A percentile compares a stretch with the other conserved stretches of the same genome.
These are phyloP conservation scores for Ettlia oleoabundans DNA, from an alignment of 139 green algal genomes.

Conservation along the genomic window DNA sequence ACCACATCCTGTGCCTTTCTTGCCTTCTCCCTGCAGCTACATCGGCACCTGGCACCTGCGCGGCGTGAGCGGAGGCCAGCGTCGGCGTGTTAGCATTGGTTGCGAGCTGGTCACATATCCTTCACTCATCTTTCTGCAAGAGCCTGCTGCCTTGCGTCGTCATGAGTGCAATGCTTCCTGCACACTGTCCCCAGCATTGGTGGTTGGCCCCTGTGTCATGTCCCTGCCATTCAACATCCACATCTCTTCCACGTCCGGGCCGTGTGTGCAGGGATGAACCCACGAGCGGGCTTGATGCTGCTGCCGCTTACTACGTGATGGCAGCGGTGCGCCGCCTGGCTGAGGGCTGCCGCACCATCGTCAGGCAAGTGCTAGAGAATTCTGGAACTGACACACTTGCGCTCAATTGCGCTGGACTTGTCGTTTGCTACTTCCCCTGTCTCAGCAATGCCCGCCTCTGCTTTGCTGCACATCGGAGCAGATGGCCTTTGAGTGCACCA, in stretches of 20 bases:
- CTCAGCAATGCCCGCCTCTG: too few relatives aligned
- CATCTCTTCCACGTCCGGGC: too few relatives aligned
- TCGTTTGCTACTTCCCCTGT: neutral
- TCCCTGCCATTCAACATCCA: too few relatives aligned
- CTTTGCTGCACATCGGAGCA: too few relatives aligned
- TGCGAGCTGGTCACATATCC: conserved; percentile 80
- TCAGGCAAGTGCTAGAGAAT: conserved; percentile 1
- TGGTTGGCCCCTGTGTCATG: too few relatives aligned
- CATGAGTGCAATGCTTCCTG: too few relatives aligned
- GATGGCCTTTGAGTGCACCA: too few relatives aligned
- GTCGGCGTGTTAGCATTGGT: conserved; percentile 76
- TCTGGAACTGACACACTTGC: too few relatives aligned
- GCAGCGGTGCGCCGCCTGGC: conserved; percentile 47
- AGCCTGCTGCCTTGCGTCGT: too few relatives aligned
- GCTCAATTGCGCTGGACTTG: too few relatives aligned
- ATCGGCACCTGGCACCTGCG: conserved; percentile 41
- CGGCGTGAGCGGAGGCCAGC: conserved; percentile 70
- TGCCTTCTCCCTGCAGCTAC: neutral
- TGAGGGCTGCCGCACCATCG: conserved; percentile 55
- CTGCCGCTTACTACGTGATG: conserved; percentile 67
- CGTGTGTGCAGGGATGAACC: too few relatives aligned
- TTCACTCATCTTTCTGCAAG: conserved; percentile 84
- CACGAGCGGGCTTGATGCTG: conserved; percentile 69
- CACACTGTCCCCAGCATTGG: too few relatives aligned
- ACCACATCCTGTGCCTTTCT: neutral